phyloP scores from a whole-genome alignment of 768 basidiomycete species.

The Boletus rubroflammeus region DNA sequence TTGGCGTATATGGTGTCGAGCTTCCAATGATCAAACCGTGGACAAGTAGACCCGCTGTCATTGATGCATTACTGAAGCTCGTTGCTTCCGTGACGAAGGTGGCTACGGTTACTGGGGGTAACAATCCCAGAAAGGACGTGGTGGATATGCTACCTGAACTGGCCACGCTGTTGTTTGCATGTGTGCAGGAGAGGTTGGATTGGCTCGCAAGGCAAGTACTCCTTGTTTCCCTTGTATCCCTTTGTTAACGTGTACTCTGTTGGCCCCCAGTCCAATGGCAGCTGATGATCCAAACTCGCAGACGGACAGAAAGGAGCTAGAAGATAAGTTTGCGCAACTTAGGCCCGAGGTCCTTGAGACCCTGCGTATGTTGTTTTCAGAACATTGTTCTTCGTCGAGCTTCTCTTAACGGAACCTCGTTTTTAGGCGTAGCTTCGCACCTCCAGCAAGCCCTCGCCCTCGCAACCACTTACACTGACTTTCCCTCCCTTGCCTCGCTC shows the following conservation, averaged over 20 bases:
- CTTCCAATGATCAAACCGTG: slow-evolving; percentile 72
- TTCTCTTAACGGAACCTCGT: neutral
- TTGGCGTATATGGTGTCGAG: slow-evolving; percentile 73
- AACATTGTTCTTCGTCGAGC: neutral
- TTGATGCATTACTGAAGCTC: slow-evolving; percentile 68
- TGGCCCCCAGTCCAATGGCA: slow-evolving; percentile 40
- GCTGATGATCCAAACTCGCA: slow-evolving; percentile 46
- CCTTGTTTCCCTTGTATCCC: neutral
- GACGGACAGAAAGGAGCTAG: slow-evolving; percentile 56
- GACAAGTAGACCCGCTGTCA: slow-evolving; percentile 68
- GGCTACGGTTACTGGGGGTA: slow-evolving; percentile 12
- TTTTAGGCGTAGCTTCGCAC: slow-evolving; percentile 61
- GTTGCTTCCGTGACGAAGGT: slow-evolving; percentile 58
- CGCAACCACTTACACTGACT: slow-evolving; percentile 86
- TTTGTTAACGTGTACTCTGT: neutral
- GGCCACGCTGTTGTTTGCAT: slow-evolving; percentile 59
- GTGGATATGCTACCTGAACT: slow-evolving; percentile 60
- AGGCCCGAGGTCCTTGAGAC: slow-evolving; percentile 77
- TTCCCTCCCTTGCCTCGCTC: slow-evolving; percentile 77
- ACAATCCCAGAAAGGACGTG: slow-evolving; percentile 33
- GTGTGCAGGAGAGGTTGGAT: slow-evolving; percentile 62
- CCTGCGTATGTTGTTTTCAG: slow-evolving; percentile 54
- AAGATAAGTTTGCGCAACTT: slow-evolving; percentile 64
- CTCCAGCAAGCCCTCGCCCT: slow-evolving; percentile 71
- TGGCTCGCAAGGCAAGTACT: slow-evolving; percentile 58